Evolutionary conservation across 2,329 filamentous ascomycete genomes (phyloP), one percentile per base, ranked within the genome.

Genomic region (Leptographium procerum): DNA sequence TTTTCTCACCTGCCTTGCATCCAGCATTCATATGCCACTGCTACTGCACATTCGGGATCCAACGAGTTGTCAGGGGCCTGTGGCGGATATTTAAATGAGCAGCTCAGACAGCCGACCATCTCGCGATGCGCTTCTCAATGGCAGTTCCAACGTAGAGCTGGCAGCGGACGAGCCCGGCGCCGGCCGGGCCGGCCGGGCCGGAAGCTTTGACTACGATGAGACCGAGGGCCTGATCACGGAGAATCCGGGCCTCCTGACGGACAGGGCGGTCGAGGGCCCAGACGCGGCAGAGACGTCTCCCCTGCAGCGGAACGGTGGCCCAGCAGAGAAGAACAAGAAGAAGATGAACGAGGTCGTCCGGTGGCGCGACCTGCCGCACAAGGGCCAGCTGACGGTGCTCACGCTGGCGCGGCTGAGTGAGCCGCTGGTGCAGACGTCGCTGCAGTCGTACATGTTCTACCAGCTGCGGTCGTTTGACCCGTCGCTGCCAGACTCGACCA

Each of bases 371-470:
- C 75, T 95, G 1, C 91, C 91, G 0, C 79, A 82, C 59, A 95
- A 91, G 70, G 77, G 82, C 52, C 90, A 95, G 71, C 78, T 95
- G 24, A 73, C 86, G 33, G 85, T 95, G 59, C 77, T 95, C 55
- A 90, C 87, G 0, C 73, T 95, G 51, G 86, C 89, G 10, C 83
- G 91, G 31, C 75, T 95, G 26, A 89, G 87, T 13, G 91, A 95
- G 68, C 90, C 90, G 4, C 74, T 95, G 40, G 87, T 89, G 0
- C 88, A 94, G 67, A 91, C 88, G 1, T 89, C 85, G 14, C 71
- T 91, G 10, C 77, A 87, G 70, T 81, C 87, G 1, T 95, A 95
- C 71, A 84, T 95, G 76, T 95, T 89, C 72, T 95, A 92, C 70
- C 89, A 94, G 69, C 80, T 96, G n/a, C 84, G 83, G 64, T 92